A percentile compares a stretch with the other conserved stretches of the same genome.
phyloP scores from a whole-genome alignment of 805 yeast species.

The Kodamaea laetipori region DNA sequence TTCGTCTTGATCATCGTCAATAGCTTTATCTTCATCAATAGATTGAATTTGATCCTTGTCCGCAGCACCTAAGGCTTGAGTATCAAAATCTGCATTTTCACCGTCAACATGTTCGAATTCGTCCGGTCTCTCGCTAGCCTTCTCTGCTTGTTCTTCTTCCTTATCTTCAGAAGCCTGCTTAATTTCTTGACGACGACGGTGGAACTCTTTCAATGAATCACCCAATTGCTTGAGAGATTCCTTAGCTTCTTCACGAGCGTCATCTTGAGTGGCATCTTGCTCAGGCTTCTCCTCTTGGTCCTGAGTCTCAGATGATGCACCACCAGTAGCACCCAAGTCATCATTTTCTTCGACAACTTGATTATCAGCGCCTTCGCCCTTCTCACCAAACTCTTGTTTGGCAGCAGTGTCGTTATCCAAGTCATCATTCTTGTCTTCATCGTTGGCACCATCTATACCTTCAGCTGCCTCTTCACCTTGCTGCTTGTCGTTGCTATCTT shows the following conservation, averaged over 20 bases:
- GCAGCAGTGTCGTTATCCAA: conserved; percentile 59
- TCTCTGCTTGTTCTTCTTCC: conserved; percentile 44
- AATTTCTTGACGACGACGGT: conserved; percentile 86
- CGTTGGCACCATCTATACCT: conserved; percentile 57
- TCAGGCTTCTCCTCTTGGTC: conserved; percentile 43
- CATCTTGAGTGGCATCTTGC: conserved; percentile 44
- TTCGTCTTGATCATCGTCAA: conserved; percentile 61
- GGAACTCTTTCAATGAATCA: conserved; percentile 87
- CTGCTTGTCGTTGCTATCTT: conserved; percentile 27
- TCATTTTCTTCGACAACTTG: conserved; percentile 59
- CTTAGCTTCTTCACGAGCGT: conserved; percentile 65
- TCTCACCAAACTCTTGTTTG: conserved; percentile 60
- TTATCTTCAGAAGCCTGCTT: conserved; percentile 56
- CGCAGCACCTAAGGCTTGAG: conserved; percentile 94
- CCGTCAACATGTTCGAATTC: conserved; percentile 85
- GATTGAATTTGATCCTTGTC: conserved; percentile 74
- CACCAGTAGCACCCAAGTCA: conserved; percentile 68
- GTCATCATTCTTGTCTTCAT: conserved; percentile 43
- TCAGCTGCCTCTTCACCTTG: conserved; percentile 32
- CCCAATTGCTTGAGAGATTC: conserved; percentile 88
- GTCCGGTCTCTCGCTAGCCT: conserved; percentile 70
- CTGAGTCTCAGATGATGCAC: conserved; percentile 41
- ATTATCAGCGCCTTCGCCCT: conserved; percentile 63
- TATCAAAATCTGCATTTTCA: conserved; percentile 72
- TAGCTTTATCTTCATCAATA: conserved; percentile 77